Evolutionary conservation across 208 protist species (phyloP), one percentile per base, ranked within the genome.

Genomic region (Leishmania turanica): DNA sequence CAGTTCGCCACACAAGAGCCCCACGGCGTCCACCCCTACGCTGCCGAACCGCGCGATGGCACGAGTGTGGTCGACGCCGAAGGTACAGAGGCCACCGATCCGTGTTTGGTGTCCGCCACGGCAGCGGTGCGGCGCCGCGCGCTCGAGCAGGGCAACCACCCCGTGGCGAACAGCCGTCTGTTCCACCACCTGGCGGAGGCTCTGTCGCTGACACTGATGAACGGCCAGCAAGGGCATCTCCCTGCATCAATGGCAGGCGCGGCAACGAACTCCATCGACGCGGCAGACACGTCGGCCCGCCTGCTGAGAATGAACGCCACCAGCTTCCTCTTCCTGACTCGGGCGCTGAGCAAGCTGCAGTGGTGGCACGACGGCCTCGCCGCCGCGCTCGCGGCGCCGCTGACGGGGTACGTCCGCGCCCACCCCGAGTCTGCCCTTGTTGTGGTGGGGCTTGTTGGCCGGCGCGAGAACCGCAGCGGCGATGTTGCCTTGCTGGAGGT

Each of bases 301-400:
- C 64, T 85, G 69, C 34, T 81, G 64, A n/a, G 51, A 75, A 60
- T 89, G 54, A 60, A 81, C 42, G 56, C 84, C 40, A 79, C 84
- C 27, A 88, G 85, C 13, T 88, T 96, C 34, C 87, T 93, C 68
- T 96, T 96, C 73, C 82, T 96, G 42, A 89, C 84, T 6, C 83
- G 91, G 11, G 92, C 92, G n/a, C 82, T 96, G 49, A 83, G 87
- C 27, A 89, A 88, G 64, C 88, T 96, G 68, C 74, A 76, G 6
- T 93, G 86, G 86, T 91, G 93, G 78, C 65, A 83, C 75, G 42
- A 56, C 21, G 74, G 75, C 0, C 85, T 91, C 72, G 71, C 82
- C 31, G 75, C 85, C 1, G 85, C 90, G 37, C 80, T 96, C 17
- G 73, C 88, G 42, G 81, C 86, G 27, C 83, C 83, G 65, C 81